A percentile compares a stretch with the other conserved stretches of the same genome.
phyloP scores from a whole-genome alignment of 2,329 filamentous ascomycete genomes.

The Hypoxylon sp. region DNA sequence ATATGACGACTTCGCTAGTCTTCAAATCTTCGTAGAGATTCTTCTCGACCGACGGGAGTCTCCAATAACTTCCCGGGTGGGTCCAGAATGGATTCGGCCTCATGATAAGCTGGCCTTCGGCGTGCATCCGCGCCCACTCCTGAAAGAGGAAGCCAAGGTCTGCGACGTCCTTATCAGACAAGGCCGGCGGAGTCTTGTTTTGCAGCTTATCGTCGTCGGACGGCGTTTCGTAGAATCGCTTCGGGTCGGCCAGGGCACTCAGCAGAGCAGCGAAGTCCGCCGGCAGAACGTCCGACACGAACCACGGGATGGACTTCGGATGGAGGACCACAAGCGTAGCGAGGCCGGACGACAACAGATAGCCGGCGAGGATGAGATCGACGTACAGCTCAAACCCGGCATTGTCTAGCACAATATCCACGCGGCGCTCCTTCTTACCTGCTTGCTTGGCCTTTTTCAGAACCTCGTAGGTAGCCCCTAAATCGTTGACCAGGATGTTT shows the following conservation, averaged over 20 bases:
- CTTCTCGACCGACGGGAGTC: conserved; percentile 76
- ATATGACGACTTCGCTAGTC: conserved; percentile 87
- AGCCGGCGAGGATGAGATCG: conserved; percentile 91
- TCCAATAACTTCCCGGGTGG: conserved; percentile 87
- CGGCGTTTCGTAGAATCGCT: conserved; percentile 80
- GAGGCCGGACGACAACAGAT: conserved; percentile 84
- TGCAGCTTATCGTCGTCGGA: conserved; percentile 74
- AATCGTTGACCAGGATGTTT: conserved; percentile 92
- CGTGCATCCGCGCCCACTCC: conserved; percentile 83
- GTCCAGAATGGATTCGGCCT: conserved; percentile 95
- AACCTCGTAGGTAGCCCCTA: conserved; percentile 76
- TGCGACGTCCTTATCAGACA: conserved; percentile 75
- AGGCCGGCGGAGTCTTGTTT: conserved; percentile 68
- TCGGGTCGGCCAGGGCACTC: conserved; percentile 80
- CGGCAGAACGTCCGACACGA: conserved; percentile 94
- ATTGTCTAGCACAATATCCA: conserved; percentile 97
- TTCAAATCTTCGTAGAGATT: conserved; percentile 82
- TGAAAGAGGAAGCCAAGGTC: conserved; percentile 82
- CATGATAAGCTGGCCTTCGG: conserved; percentile 84
- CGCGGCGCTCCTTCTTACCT: conserved; percentile 75
- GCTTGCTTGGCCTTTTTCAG: conserved; percentile 74
- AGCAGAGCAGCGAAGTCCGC: conserved; percentile 87
- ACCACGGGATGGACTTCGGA: conserved; percentile 97
- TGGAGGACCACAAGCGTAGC: conserved; percentile 90
- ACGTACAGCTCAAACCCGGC: conserved; percentile 98